Evolutionary conservation across 805 yeast species (phyloP).

Genomic region (Kodamaea nitidulidarum): DNA sequence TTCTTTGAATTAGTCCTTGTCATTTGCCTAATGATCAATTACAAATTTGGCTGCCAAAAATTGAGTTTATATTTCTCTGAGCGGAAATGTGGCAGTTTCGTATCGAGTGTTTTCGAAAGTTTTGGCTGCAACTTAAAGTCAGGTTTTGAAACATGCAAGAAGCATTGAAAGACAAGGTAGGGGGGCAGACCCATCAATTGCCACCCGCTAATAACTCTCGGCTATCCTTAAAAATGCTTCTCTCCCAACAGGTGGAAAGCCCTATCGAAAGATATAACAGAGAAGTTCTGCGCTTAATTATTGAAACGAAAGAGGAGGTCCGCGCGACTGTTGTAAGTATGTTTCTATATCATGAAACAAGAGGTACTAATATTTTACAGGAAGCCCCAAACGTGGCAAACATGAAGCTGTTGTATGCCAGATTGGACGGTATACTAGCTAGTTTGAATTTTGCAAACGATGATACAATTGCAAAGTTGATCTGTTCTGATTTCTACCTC

Average conservation of each 20-base stretch:
- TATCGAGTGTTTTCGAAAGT: background rate
- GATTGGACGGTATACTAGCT: background rate
- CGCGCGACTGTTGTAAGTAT: conserved; percentile 1
- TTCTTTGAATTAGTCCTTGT: background rate
- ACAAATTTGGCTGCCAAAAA: background rate
- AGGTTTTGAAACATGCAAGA: background rate
- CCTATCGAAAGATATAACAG: background rate
- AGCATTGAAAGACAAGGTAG: background rate
- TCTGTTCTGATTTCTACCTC: conserved; percentile 2
- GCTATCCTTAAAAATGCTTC: no score
- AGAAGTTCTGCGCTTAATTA: background rate
- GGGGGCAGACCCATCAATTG: no score
- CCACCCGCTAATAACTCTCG: no score
- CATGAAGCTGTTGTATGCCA: background rate
- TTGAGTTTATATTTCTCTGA: background rate
- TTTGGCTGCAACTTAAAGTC: conserved; percentile 6
- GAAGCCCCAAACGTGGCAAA: background rate
- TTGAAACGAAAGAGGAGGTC: background rate
- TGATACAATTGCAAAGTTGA: background rate
- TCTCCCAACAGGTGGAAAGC: background rate
- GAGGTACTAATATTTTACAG: background rate
- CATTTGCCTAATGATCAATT: background rate
- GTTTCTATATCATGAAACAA: background rate
- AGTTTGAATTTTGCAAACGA: conserved; percentile 3
- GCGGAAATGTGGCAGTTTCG: conserved; percentile 2